Evolutionary conservation across 2,329 filamentous ascomycete species (phyloP), one percentile per base, ranked within the genome.

Genomic region (Microsporum canis): DNA sequence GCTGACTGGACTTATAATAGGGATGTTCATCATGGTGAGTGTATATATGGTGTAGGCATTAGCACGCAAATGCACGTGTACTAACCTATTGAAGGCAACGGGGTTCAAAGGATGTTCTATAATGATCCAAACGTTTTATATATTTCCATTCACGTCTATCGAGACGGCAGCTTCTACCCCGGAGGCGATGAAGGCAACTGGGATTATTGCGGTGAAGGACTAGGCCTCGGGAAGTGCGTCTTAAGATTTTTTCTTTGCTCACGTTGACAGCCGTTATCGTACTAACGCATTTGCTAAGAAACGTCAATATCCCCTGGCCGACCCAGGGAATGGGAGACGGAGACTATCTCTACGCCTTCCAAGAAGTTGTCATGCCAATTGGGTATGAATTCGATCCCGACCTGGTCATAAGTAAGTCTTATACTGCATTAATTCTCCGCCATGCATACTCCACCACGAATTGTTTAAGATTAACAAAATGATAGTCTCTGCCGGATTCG

Each of bases 321-420:
- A 79, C 77, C 2, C 80, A 84, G 65, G 84, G 84, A 0, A 96
- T 99, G 90, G 91, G 91, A 0, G 94, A 99, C 72, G 91, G 89
- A 3, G 94, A 99, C 72, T 99, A 99, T 73, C 84, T 99, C 76
- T 92, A 90, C 57, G 94, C 94, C 1, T 99, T 99, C 68, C 91
- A 99, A 68, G 87, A 91, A 71, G 87, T 97, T 39, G 86, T 99
- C 51, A 96, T 99, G 90, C 94, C 94, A 0, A 94, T 97, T 62
- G 91, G 91, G 0, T 84, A 86, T 51, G 92, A 99, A 69, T 99
- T 97, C 71, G 81, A 94, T 68, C 94, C 94, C 0, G 94, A 99
- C 71, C 78, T 99, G 17, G 91, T 97, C 33, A 94, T 99, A 65
- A 73, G 77, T 80, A 70, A 66, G 76, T 63, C 38, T 29, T 5